Evolutionary conservation across 352 stramenopile genomes (phyloP).

Genomic region (Vaucheria bursata): DNA sequence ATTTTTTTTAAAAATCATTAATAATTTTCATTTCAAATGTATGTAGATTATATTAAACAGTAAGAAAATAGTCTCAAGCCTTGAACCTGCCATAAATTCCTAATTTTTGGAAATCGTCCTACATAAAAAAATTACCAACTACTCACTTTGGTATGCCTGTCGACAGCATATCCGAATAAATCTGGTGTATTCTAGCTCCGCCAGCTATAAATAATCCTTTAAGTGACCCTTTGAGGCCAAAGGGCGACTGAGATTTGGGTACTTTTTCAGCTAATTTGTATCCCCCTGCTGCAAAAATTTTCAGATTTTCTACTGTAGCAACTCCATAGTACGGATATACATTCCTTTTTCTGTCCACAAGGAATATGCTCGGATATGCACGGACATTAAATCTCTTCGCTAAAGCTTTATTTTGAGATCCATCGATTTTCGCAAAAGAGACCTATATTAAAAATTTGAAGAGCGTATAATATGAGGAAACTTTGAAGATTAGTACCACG

Average conservation of each 20-base stretch:
- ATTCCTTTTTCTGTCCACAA: not conserved
- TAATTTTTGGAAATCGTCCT: too few species aligned
- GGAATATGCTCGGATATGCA: not conserved
- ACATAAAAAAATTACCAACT: not conserved
- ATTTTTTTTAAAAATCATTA: too few species aligned
- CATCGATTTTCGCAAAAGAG: not conserved
- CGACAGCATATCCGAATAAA: conserved; percentile 1
- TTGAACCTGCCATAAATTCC: too few species aligned
- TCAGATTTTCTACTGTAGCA: not conserved
- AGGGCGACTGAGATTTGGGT: not conserved
- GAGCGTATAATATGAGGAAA: too few species aligned
- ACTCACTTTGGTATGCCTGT: not conserved
- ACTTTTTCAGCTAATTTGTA: not conserved
- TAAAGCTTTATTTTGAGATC: not conserved
- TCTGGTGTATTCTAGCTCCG: not conserved
- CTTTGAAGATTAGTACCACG: too few species aligned
- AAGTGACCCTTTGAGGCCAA: not conserved
- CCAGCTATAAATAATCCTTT: not conserved
- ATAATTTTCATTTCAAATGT: too few species aligned
- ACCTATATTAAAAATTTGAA: too few species aligned
- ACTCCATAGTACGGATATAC: not conserved
- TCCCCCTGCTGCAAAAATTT: not conserved
- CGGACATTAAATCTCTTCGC: not conserved
- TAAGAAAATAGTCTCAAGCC: too few species aligned
- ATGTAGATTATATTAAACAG: too few species aligned